These are phyloP conservation scores for Acrodontium crateriforme DNA, from an alignment of 2,329 filamentous ascomycete species.

Conservation along the genomic window DNA sequence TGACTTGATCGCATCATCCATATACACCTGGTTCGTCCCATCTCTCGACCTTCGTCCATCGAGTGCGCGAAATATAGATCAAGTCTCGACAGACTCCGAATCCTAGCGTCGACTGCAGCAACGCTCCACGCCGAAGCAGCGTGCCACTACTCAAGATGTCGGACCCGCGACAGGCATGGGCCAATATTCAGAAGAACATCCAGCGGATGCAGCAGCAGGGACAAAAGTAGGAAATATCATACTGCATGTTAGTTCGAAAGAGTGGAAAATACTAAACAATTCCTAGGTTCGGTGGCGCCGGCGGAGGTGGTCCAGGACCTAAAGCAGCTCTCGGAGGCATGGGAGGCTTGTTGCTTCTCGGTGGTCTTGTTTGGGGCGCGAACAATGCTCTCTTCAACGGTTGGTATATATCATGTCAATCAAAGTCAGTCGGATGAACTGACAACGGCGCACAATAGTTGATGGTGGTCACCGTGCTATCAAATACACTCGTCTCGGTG, in stretches of 20 bases:
- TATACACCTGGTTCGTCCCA: too few relatives aligned
- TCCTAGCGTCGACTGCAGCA: too few relatives aligned
- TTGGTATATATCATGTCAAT: too few relatives aligned
- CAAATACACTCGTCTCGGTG: conserved; percentile 81
- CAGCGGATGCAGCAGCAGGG: conserved; percentile 34
- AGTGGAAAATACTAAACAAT: conserved; percentile 7
- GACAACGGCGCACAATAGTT: conserved; percentile 36
- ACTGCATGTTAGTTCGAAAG: conserved; percentile 5
- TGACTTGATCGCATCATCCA: too few relatives aligned
- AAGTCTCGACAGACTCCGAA: too few relatives aligned
- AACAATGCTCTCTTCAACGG: conserved; percentile 58
- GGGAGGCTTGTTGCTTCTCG: conserved; percentile 39
- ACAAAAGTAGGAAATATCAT: conserved; percentile 21
- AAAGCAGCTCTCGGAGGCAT: conserved; percentile 41
- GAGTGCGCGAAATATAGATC: too few relatives aligned
- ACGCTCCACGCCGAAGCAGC: too few relatives aligned
- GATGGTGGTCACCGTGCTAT: conserved; percentile 98
- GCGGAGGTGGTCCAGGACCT: conserved; percentile 34
- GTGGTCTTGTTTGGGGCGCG: conserved; percentile 39
- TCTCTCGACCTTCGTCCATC: too few relatives aligned
- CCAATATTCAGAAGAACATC: conserved; percentile 49
- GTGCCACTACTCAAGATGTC: too few relatives aligned
- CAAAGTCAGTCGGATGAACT: too few relatives aligned
- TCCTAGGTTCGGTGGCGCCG: conserved; percentile 32
- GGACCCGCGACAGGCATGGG: conserved; percentile 54